Evolutionary conservation across 1,284 basidiomycete genomes (phyloP).

Genomic region (Sporisorium graminicola): DNA sequence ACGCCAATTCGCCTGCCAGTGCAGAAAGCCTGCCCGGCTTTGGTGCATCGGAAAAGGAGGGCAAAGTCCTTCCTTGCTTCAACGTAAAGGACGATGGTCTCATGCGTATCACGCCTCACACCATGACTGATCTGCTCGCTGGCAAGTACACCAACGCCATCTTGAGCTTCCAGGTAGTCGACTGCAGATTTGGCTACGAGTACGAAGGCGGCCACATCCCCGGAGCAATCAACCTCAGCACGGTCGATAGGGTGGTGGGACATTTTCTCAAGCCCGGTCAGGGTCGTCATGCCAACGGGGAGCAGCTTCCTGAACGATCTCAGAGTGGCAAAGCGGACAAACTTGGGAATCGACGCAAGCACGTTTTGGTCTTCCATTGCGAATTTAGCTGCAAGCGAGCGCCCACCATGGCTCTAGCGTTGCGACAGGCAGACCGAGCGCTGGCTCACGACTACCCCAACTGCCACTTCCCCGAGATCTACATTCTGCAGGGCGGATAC

Average conservation of each 20-base stretch:
- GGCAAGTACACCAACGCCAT: conserved; percentile 63
- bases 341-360: conserved; percentile 76
- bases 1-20: conserved; percentile 34
- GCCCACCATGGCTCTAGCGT: conserved; percentile 94
- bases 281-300: conserved; percentile 70
- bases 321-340: conserved; percentile 78
- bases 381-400: conserved; percentile 96
- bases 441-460: conserved; percentile 89
- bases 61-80: conserved; percentile 94
- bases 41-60: conserved; percentile 72
- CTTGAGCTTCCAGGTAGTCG: conserved; percentile 76
- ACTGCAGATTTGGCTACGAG: conserved; percentile 98
- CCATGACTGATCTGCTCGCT: conserved; percentile 70
- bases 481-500: conserved; percentile 96
- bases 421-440: conserved; percentile 88
- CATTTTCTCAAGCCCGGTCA: conserved; percentile 77
- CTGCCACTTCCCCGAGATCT: conserved; percentile 95
- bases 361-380: conserved; percentile 94
- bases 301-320: conserved; percentile 69
- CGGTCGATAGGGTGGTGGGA: conserved; percentile 83
- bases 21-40: conserved; percentile 61
- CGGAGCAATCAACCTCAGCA: conserved; percentile 91
- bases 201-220: conserved; percentile 92
- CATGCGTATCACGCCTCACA: conserved; percentile 86
- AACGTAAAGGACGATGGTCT: conserved; percentile 92